These are phyloP conservation scores for Podospora fimiseda DNA, from an alignment of 495 filamentous ascomycete genomes.

Conservation along the genomic window DNA sequence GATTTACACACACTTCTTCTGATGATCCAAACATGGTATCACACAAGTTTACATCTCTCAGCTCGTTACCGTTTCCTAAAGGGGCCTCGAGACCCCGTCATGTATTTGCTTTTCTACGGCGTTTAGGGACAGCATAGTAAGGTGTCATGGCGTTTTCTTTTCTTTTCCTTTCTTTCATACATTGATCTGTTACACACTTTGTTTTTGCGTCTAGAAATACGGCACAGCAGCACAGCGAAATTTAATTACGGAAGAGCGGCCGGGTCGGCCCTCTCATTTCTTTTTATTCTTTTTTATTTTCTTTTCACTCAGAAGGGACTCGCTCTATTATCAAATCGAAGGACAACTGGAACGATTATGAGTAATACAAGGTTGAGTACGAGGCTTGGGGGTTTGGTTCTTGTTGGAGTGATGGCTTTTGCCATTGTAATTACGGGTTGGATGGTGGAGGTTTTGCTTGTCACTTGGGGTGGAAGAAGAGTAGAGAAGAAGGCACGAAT, in stretches of 20 bases:
- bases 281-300: conserved; percentile 1
- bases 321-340: too few species aligned
- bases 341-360: too few species aligned
- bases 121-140: conserved; percentile 42
- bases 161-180: conserved; percentile 1
- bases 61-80: conserved; percentile 29
- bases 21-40: conserved; percentile 32
- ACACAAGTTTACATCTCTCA: conserved; percentile 19
- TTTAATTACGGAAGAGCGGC: conserved; percentile 11
- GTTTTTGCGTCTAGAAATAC: conserved; percentile 25
- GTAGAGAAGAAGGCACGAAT: not conserved
- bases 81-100: conserved; percentile 19
- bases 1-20: conserved; percentile 99
- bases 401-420: too few species aligned
- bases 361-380: too few species aligned
- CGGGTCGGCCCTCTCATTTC: not conserved
- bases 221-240: conserved; percentile 22
- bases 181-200: conserved; percentile 18
- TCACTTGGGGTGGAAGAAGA: not conserved
- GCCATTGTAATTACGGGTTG: not conserved
- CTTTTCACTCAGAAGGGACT: not conserved
- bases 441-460: not conserved
- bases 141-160: conserved; percentile 45
- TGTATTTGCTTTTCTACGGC: conserved; percentile 37
- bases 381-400: too few species aligned